Evolutionary conservation across 768 basidiomycete genomes (phyloP).

Genomic region (Suillus tomentosus): DNA sequence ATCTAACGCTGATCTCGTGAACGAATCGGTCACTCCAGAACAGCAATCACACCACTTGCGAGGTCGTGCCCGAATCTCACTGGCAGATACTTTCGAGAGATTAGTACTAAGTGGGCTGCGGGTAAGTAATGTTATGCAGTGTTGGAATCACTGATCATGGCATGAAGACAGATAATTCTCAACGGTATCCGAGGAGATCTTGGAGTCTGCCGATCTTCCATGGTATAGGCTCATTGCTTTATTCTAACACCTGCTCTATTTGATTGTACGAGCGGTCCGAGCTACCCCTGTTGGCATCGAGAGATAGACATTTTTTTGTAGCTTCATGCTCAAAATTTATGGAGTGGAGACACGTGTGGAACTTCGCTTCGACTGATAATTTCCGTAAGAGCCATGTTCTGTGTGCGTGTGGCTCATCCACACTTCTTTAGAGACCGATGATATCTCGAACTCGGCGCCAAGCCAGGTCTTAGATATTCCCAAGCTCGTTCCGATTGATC

Average conservation of each 20-base stretch:
- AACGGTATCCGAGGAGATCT: conserved; percentile 1
- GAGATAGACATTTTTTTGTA: not conserved
- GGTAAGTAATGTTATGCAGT: not conserved
- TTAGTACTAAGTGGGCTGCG: not conserved
- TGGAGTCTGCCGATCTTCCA: not conserved
- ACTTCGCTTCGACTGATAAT: not conserved
- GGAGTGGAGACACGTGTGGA: not conserved
- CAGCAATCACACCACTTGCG: not conserved
- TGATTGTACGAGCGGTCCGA: not conserved
- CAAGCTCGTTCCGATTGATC: not conserved
- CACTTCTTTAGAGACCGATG: not conserved
- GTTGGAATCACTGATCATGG: not conserved
- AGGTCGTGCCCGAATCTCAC: not conserved
- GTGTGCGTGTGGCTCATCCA: not conserved
- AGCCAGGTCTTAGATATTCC: not conserved
- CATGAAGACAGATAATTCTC: not conserved
- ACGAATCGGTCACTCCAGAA: not conserved
- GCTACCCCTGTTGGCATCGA: not conserved
- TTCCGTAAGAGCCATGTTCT: not conserved
- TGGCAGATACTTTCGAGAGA: not conserved
- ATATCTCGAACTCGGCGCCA: not conserved
- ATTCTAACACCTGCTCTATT: not conserved
- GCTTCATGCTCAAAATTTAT: not conserved
- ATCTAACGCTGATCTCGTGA: not conserved
- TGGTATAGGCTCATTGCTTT: not conserved